Base-by-base conservation (phyloP, 768 basidiomycete genomes). In the Neoboletus subvelutipes region DNA sequence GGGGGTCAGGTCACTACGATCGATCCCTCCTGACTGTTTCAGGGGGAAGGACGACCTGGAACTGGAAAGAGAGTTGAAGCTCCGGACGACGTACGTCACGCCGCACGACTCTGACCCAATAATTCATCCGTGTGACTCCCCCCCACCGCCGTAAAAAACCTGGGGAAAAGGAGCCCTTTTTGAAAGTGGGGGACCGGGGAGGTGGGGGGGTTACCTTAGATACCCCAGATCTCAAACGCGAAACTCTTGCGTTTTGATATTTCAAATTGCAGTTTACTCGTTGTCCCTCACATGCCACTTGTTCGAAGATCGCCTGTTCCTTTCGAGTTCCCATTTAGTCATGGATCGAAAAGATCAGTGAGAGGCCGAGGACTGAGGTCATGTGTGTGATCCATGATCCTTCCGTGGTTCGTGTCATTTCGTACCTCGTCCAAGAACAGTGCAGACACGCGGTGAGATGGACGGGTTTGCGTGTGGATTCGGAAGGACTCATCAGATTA, bases 231-330 rank as follows among this genome's bases (percentile, higher is more conserved):
- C 29, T 10, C 12, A 10, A 7, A 40, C 9, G 17, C 60, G 60
- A 65, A 52, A 40, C 45, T 66, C 56, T 65, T 56, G 52, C n/a
- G 37, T 64, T 64, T 45, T 7, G 29, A 12, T 39, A 64, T 64
- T 64, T 64, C 60, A 64, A 64, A 64, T 65, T 37, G 33, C 7
- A 37, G 28, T 28, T 28, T 11, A 15, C 34, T 36, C 34, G 34
- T 17, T 12, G 3, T 40, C 33, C 33, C n/a, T n/a, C n/a, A n/a
- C n/a, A n/a, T n/a, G n/a, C n/a, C n/a, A n/a, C n/a, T 33, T 24
- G 53, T n/a, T n/a, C 37, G n/a, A 34, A 34, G 36, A 40, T 41
- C 39, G 12, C 22, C 10, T 12, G 10, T 31, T 29, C 34, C 24
- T 28, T 9, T 20, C 42, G 29, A 8, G 13, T 22, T 31, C 13